Percentiles rank a stretch among this genome's conserved stretches.
Conservation (phyloP, 1,139 yeast species). For the Pneumocystis carinii region DNA sequence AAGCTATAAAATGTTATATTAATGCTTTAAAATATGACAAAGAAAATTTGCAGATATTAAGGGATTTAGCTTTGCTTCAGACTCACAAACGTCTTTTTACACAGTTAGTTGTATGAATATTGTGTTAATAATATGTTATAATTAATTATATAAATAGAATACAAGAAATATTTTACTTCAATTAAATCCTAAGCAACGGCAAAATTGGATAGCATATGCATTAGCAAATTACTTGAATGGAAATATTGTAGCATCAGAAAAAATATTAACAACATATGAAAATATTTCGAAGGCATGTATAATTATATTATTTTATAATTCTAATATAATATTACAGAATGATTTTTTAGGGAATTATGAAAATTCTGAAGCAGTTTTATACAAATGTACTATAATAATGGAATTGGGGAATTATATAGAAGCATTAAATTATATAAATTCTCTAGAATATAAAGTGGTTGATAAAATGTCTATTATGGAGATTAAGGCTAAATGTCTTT, state of each 20-base stretch:
- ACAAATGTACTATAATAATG: slow-evolving; percentile 51
- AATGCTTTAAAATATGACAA: slow-evolving; percentile 71
- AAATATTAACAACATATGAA: slow-evolving; percentile 61
- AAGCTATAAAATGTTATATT: slow-evolving; percentile 67
- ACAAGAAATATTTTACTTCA: slow-evolving; percentile 60
- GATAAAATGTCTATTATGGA: slow-evolving; percentile 43
- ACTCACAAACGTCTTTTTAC: slow-evolving; percentile 64
- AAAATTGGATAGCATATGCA: slow-evolving; percentile 85
- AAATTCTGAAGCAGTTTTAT: slow-evolving; percentile 30
- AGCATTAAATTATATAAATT: slow-evolving; percentile 50
- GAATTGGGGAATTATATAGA: slow-evolving; percentile 47
- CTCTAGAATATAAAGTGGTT: slow-evolving; percentile 36
- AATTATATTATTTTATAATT: slow-evolving; percentile 5
- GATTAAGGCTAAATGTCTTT: slow-evolving; percentile 41
- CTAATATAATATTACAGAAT: neutral
- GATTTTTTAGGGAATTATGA: neutral
- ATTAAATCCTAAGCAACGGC: slow-evolving; percentile 68
- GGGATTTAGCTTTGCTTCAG: slow-evolving; percentile 71
- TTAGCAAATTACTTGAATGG: slow-evolving; percentile 66
- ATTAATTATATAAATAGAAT: slow-evolving; percentile 12
- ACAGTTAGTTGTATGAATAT: slow-evolving; percentile 26
- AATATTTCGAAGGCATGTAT: slow-evolving; percentile 39
- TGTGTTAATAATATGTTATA: neutral
- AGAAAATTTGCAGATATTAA: slow-evolving; percentile 58
- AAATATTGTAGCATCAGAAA: slow-evolving; percentile 53